phyloP scores from a whole-genome alignment of 345 rosid genomes.

The Trapa bicornis region DNA sequence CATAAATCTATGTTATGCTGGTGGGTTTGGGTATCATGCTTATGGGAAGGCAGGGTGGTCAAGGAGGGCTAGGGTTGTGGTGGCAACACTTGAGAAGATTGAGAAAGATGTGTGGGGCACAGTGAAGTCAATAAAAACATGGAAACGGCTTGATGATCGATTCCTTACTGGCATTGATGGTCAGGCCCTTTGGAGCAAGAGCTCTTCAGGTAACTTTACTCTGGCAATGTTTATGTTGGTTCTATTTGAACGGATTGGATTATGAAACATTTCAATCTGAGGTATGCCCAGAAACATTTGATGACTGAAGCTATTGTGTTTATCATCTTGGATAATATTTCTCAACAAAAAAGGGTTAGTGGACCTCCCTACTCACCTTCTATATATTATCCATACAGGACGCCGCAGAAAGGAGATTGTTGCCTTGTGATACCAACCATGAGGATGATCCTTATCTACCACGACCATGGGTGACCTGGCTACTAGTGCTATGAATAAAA shows the following conservation, averaged over 20 bases:
- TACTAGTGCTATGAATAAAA: too few relatives aligned
- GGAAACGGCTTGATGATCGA: slow-evolving; percentile 88
- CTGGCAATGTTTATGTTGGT: not conserved
- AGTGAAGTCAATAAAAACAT: slow-evolving; percentile 66
- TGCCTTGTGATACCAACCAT: not conserved
- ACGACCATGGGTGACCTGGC: too few relatives aligned
- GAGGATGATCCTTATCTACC: not conserved
- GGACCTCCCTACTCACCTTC: not conserved
- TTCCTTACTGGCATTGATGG: slow-evolving; percentile 45
- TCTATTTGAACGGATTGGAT: not conserved
- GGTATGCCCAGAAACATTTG: not conserved
- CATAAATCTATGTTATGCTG: slow-evolving; percentile 81
- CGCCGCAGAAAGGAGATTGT: not conserved
- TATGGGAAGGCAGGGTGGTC: slow-evolving; percentile 89
- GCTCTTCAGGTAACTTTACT: slow-evolving; percentile 23
- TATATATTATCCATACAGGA: not conserved
- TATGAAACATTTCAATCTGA: not conserved
- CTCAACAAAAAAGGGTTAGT: too few relatives aligned
- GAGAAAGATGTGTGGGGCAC: slow-evolving; percentile 50
- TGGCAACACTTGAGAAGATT: slow-evolving; percentile 54
- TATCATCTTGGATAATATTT: not conserved
- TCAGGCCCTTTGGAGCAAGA: slow-evolving; percentile 71
- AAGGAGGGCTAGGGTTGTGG: slow-evolving; percentile 70
- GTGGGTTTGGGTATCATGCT: slow-evolving; percentile 92
- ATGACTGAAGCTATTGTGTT: not conserved